Conservation (phyloP, 1,139 yeast species). For the Waltiozyma sp. region DNA sequence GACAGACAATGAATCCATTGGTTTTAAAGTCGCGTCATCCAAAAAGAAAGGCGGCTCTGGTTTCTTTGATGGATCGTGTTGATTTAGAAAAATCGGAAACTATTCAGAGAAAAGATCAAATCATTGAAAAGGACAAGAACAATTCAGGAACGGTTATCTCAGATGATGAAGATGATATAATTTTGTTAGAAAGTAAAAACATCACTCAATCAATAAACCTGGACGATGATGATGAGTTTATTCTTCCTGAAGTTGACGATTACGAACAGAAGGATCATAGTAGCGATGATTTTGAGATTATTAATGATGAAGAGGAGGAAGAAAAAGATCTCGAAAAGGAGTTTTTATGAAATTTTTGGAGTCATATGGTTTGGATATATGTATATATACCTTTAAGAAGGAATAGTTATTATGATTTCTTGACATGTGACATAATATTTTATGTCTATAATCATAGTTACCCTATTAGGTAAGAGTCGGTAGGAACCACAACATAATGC, state of each 20-base stretch:
- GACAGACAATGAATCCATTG: not conserved
- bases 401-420: too few relatives aligned
- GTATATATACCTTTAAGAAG: too few relatives aligned
- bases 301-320: slow-evolving; percentile 1
- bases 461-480: too few relatives aligned
- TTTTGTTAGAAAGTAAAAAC: not conserved
- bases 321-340: slow-evolving; percentile 3
- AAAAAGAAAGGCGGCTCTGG: not conserved
- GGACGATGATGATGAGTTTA: not conserved
- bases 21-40: not conserved
- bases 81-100: not conserved
- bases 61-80: not conserved
- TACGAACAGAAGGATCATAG: slow-evolving; percentile 5
- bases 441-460: too few relatives aligned
- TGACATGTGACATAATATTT: too few relatives aligned
- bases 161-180: not conserved
- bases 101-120: not conserved
- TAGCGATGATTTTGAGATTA: slow-evolving; percentile 1
- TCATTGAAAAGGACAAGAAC: not conserved
- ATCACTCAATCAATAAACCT: too few relatives aligned
- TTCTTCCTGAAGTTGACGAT: not conserved
- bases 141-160: too few relatives aligned
- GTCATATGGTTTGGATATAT: too few relatives aligned
- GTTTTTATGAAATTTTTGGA: too few relatives aligned
- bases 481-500: too few relatives aligned